Percentiles rank a stretch among this genome's conserved stretches.
These are phyloP conservation scores for Paxillus involutus DNA, from an alignment of 768 basidiomycete species.

Conservation along the genomic window DNA sequence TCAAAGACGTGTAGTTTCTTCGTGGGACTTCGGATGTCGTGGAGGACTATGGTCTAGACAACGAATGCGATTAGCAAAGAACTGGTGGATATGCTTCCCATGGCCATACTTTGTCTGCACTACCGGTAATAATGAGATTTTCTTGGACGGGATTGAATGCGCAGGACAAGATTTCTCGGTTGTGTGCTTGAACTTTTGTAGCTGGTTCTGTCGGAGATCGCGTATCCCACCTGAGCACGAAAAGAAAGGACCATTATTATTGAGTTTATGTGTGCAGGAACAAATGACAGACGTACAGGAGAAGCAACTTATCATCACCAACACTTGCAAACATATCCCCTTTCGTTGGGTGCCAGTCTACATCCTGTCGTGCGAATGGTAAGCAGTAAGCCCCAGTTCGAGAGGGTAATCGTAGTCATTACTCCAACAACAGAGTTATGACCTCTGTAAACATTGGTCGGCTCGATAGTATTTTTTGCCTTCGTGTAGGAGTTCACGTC, in stretches of 20 bases:
- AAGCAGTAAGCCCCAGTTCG: not conserved
- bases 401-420: constrained; percentile 27
- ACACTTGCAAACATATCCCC: constrained; percentile 92
- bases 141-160: constrained; percentile 84
- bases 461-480: constrained; percentile 76
- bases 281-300: constrained; percentile 62
- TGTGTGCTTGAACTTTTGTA: constrained; percentile 79
- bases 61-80: not conserved
- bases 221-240: constrained; percentile 81
- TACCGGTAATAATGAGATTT: constrained; percentile 84
- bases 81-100: not conserved
- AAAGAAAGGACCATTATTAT: not conserved
- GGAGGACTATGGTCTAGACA: constrained; percentile 77
- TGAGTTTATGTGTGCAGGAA: not conserved
- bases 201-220: constrained; percentile 69
- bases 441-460: constrained; percentile 79
- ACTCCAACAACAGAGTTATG: constrained; percentile 93
- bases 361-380: constrained; percentile 58
- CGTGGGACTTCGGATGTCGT: constrained; percentile 77
- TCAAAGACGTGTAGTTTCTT: constrained; percentile 88
- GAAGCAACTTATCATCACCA: constrained; percentile 91
- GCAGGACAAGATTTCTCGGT: constrained; percentile 87
- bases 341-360: constrained; percentile 88
- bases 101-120: constrained; percentile 80
- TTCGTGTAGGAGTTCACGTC: constrained; percentile 90